Percentiles rank a stretch among this genome's conserved stretches.
Evolutionary conservation across 441 rosid genomes (phyloP).

Genomic region (Eutrema salsugineum): DNA sequence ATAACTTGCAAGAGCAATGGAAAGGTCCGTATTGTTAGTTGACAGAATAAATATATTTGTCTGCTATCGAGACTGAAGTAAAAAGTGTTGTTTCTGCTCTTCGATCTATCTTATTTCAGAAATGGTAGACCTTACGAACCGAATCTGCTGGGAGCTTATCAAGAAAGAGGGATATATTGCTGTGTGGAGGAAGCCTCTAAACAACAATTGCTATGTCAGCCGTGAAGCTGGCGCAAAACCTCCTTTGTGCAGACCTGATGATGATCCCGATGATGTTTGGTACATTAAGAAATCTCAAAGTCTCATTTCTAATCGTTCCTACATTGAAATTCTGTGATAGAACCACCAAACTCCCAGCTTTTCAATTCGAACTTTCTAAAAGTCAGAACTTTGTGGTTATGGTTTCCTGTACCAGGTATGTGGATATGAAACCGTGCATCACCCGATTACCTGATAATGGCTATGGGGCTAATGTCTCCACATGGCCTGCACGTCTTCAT

Average conservation of each 20-base stretch:
- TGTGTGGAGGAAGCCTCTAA: constrained; percentile 56
- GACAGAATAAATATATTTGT: background rate
- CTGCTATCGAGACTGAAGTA: background rate
- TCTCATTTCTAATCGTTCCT: background rate
- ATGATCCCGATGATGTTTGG: constrained; percentile 65
- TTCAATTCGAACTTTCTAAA: background rate
- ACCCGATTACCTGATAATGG: constrained; percentile 49
- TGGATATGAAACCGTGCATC: constrained; percentile 51
- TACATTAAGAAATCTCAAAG: constrained; percentile 22
- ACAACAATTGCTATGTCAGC: constrained; percentile 55
- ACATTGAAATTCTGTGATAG: background rate
- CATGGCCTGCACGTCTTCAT: constrained; percentile 67
- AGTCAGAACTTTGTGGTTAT: background rate
- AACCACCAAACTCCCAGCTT: background rate
- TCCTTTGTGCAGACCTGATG: constrained; percentile 48
- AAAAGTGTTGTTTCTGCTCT: background rate
- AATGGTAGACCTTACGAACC: constrained; percentile 53
- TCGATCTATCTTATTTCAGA: constrained; percentile 28
- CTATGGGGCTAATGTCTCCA: constrained; percentile 49
- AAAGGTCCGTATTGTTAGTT: constrained; percentile 33
- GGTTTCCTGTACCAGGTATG: constrained; percentile 42
- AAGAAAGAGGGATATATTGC: constrained; percentile 59
- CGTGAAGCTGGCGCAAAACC: constrained; percentile 45
- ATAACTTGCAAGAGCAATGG: constrained; percentile 50
- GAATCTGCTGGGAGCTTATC: constrained; percentile 64